Evolutionary conservation across 2,329 filamentous ascomycete species (phyloP), one percentile per base, ranked within the genome.

Genomic region (Venturia pyrina): DNA sequence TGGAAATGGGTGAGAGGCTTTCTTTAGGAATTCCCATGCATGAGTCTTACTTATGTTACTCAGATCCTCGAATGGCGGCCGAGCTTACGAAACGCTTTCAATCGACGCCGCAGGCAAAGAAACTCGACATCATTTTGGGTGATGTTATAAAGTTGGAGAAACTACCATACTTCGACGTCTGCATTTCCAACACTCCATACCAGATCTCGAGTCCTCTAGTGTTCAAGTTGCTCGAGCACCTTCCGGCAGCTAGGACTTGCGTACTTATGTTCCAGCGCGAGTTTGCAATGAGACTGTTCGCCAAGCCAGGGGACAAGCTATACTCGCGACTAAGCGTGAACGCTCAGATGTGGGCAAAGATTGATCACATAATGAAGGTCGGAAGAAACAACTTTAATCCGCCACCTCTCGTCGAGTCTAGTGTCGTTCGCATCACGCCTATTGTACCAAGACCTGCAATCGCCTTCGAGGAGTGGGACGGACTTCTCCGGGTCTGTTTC

Each of bases 201-300:
- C 75, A 88, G 82, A 98, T 98, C 73, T 96, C 91, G 13, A 92
- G 88, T 69, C 95, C 93, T 2, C 82, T 99, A 60, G 92, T 95
- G 63, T 97, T 97, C 83, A 88, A 93, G 77, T 86, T 98, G 60
- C 85, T 98, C 63, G 85, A 90, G 37, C 87, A 93, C 69, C 87
- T 86, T 5, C 91, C 91, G 56, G 88, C 92, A 0, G 95, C 95
- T 0, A 82, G 93, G 43, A 87, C 86, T 67, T 93, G 89, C 71
- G 86, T 98, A 69, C 91, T 98, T 78, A 96, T 96, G 92, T 95
- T 96, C 73, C 93, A 98, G 80, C 87, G 92, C 73, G 93, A 98
- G 78, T 97, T 97, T 73, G 93, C 93, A 21, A 87, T 96, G 76
- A 86, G 93, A 48, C 81, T 98, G 44, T 93, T 96, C 66, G 95